phyloP scores from a whole-genome alignment of 805 yeast genomes.

The Nakazawaea ernobii region DNA sequence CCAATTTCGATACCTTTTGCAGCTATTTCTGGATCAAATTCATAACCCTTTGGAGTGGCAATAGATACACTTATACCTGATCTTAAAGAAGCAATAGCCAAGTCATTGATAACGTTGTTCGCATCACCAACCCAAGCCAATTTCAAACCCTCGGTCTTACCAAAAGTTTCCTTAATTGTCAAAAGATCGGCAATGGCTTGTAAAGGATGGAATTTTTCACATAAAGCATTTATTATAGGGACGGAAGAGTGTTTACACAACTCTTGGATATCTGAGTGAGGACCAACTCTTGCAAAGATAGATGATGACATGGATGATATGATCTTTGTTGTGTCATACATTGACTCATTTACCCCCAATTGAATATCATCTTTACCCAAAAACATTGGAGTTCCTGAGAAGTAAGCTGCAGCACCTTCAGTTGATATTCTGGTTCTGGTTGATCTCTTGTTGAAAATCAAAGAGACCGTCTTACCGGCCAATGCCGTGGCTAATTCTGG shows the following conservation, averaged over 20 bases:
- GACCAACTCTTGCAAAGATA: slow-evolving; percentile 91
- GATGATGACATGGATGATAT: slow-evolving; percentile 96
- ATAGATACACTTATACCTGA: slow-evolving; percentile 77
- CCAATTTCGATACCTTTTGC: slow-evolving; percentile 50
- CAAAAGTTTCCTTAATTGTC: slow-evolving; percentile 78
- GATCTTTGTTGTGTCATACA: slow-evolving; percentile 84
- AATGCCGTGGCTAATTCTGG: slow-evolving; percentile 43
- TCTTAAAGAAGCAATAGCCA: slow-evolving; percentile 81
- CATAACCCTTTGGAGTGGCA: slow-evolving; percentile 77
- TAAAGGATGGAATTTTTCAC: slow-evolving; percentile 90
- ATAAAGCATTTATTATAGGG: slow-evolving; percentile 89
- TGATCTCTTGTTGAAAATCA: slow-evolving; percentile 85
- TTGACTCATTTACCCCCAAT: slow-evolving; percentile 88
- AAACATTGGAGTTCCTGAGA: slow-evolving; percentile 96
- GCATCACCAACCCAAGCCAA: slow-evolving; percentile 97
- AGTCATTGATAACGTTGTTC: slow-evolving; percentile 91
- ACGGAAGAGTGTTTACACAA: slow-evolving; percentile 75
- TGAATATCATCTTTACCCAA: slow-evolving; percentile 96
- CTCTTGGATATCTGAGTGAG: slow-evolving; percentile 75
- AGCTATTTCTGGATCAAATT: slow-evolving; percentile 52
- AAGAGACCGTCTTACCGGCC: slow-evolving; percentile 75
- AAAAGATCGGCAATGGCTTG: slow-evolving; percentile 91
- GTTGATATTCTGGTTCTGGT: slow-evolving; percentile 92
- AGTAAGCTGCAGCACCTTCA: slow-evolving; percentile 89
- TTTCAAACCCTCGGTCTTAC: slow-evolving; percentile 54